phyloP scores from a whole-genome alignment of 257 asterid genomes.

The Fraxinus americana region DNA sequence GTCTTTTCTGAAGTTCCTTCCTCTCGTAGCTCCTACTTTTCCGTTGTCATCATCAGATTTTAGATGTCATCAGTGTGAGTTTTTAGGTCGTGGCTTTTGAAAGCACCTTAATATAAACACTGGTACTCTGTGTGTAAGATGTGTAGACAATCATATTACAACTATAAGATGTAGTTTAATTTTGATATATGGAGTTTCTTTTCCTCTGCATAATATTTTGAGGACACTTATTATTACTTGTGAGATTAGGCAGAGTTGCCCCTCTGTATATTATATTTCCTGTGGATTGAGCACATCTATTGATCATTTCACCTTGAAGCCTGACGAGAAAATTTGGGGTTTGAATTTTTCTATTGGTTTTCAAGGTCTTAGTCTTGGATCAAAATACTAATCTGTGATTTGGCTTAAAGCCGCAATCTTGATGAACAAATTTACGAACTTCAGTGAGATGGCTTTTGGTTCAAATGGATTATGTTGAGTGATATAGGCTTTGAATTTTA shows the following conservation, averaged over 20 bases:
- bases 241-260: conserved; percentile 29
- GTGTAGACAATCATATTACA: conserved; percentile 29
- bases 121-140: conserved; percentile 27
- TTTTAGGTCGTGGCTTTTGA: conserved; percentile 30
- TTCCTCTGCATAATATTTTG: conserved; percentile 31
- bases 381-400: conserved; percentile 7
- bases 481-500: conserved; percentile 24
- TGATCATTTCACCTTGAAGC: conserved; percentile 26
- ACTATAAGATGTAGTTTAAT: conserved; percentile 16
- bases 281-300: conserved; percentile 27
- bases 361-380: conserved; percentile 22
- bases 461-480: conserved; percentile 28
- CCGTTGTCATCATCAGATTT: conserved; percentile 8
- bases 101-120: conserved; percentile 26
- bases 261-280: conserved; percentile 23
- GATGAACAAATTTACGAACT: conserved; percentile 29
- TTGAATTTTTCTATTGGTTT: conserved; percentile 28
- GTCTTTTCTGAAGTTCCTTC: not conserved
- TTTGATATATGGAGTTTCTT: conserved; percentile 24
- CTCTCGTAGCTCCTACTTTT: conserved; percentile 13
- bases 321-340: conserved; percentile 31
- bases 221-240: conserved; percentile 35
- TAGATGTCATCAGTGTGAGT: conserved; percentile 29
- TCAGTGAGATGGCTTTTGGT: conserved; percentile 26
- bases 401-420: conserved; percentile 7